Conservation (phyloP, 257 asterid genomes). For the Solanum okadae region DNA sequence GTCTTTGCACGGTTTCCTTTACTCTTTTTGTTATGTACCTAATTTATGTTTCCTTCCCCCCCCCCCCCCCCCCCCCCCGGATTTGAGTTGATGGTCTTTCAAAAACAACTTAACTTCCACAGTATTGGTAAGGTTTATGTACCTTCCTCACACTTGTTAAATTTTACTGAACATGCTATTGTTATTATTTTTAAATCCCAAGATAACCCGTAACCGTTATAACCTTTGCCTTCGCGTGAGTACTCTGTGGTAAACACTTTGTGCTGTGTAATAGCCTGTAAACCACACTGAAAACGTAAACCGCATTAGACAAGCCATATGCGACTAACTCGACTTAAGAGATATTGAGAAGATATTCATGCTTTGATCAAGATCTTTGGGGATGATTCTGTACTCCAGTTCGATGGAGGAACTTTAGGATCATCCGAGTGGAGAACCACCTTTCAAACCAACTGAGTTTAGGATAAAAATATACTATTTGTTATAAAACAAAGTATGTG, state of each 20-base stretch:
- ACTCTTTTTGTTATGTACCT: neutral
- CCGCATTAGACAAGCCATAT: neutral
- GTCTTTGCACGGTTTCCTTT: too few species aligned
- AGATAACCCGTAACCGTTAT: too few species aligned
- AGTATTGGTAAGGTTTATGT: too few species aligned
- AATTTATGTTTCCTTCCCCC: neutral
- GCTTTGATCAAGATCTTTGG: too few species aligned
- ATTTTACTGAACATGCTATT: too few species aligned
- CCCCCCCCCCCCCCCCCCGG: accelerated
- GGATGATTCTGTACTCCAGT: neutral
- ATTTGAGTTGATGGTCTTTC: neutral
- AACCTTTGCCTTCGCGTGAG: neutral
- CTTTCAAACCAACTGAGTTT: too few species aligned
- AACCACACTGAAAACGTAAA: too few species aligned
- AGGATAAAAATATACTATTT: too few species aligned
- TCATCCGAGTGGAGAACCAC: neutral
- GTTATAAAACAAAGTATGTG: too few species aligned
- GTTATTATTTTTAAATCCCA: too few species aligned
- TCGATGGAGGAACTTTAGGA: neutral
- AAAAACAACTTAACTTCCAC: too few species aligned
- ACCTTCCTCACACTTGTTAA: neutral
- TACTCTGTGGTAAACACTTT: neutral
- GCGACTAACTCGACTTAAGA: neutral
- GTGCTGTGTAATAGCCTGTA: neutral
- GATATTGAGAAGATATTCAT: neutral